Evolutionary conservation across 768 basidiomycete species (phyloP).

Genomic region (Psilocybe tampanensis): DNA sequence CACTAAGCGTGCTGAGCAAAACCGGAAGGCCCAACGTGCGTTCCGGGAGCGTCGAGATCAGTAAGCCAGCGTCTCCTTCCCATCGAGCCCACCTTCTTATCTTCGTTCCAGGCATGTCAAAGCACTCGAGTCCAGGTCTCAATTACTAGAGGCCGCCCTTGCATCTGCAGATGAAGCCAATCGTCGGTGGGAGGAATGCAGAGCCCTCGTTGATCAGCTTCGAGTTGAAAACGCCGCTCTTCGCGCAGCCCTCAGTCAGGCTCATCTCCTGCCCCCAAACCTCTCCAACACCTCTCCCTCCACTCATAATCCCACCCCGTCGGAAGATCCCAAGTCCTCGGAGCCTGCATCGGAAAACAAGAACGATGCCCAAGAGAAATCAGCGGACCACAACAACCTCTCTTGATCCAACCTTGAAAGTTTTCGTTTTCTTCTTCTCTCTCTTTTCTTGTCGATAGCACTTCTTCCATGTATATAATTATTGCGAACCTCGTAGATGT

Average conservation of each 20-base stretch:
- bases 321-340: slow-evolving; percentile 29
- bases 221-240: slow-evolving; percentile 83
- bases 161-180: slow-evolving; percentile 89
- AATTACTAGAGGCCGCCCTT: slow-evolving; percentile 82
- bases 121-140: slow-evolving; percentile 82
- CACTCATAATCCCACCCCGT: slow-evolving; percentile 17
- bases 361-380: slow-evolving; percentile 26
- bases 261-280: slow-evolving; percentile 40
- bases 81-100: slow-evolving; percentile 11
- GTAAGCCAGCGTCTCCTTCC: slow-evolving; percentile 47
- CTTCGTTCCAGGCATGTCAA: slow-evolving; percentile 70
- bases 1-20: slow-evolving; percentile 92
- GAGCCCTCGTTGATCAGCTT: slow-evolving; percentile 86
- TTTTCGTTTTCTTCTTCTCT: background rate
- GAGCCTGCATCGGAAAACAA: slow-evolving; percentile 29
- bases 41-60: slow-evolving; percentile 90
- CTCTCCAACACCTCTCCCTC: slow-evolving; percentile 12
- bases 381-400: slow-evolving; percentile 22
- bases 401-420: slow-evolving; percentile 8
- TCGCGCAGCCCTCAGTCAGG: slow-evolving; percentile 65
- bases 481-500: slow-evolving; percentile 8
- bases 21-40: slow-evolving; percentile 90
- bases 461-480: slow-evolving; percentile 17
- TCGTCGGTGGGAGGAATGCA: slow-evolving; percentile 87
- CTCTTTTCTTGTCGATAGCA: slow-evolving; percentile 15